Evolutionary conservation across 108 stramenopile genomes (phyloP), one percentile per base, ranked within the genome.

Genomic region (Pseudonitzschia pungens): DNA sequence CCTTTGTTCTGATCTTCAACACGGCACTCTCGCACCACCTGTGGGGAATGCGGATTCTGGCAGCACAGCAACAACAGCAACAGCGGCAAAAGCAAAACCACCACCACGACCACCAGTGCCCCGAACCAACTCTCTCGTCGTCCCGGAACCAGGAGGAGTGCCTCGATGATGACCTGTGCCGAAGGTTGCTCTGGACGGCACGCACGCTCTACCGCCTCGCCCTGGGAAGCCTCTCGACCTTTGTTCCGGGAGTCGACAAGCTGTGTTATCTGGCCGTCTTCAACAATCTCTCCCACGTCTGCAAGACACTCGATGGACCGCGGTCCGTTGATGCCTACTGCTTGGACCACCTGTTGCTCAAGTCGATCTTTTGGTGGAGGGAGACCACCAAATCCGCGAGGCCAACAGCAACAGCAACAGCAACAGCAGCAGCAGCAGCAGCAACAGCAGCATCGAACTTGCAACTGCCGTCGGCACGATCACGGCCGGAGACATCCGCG

Each of bases 261-360:
- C 14, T 58, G 14, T 31, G 29, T 10, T 26, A 26, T 15, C 5
- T 14, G 27, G 57, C 57, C 15, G 27, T 58, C 6, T 58, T 26
- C 57, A 58, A 58, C 29, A 58, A 58, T 14, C 15, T 58, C 20
- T 58, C 57, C 12, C 57, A 58, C 29, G 57, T 58, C 4, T 58
- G 22, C 29, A 58, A 58, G 29, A 11, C 57, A 26, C 21, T 58
- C 15, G 57, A 58, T 26, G 57, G 57, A 58, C 27, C 14, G 5
- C 15, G 27, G 6, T 58, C 57, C 8, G 15, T 31, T 11, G 57
- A 58, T 6, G 57, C 22, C 27, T 11, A 6, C 10, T 3, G 24
- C 14, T 26, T 58, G 8, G 57, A 58, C 29, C 14, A 11, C 6
- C 0, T 26, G 14, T 58, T 58, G 27, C n/a, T 58, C 20, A 26